These are phyloP conservation scores for Cenchrus purpureus DNA, from an alignment of 176 grass and related monocot species.

Conservation along the genomic window DNA sequence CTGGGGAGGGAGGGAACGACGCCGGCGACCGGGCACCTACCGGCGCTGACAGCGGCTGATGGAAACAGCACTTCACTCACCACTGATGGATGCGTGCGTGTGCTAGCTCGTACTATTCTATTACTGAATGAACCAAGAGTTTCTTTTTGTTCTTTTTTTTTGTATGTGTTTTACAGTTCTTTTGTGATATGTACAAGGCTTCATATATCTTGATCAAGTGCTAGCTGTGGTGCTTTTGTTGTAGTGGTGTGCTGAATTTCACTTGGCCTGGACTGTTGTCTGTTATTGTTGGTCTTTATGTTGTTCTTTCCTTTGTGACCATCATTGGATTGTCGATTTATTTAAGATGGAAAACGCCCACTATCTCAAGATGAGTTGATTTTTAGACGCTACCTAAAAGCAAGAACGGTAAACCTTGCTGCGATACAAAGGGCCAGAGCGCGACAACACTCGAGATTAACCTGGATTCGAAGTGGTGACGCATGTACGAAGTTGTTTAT, in stretches of 20 bases:
- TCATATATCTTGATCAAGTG: background rate
- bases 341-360: background rate
- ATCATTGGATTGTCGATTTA: background rate
- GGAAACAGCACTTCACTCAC: background rate
- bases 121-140: background rate
- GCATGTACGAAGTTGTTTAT: too few species aligned
- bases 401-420: too few species aligned
- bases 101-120: too few species aligned
- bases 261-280: too few species aligned
- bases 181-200: background rate
- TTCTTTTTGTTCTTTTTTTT: background rate
- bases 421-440: too few species aligned
- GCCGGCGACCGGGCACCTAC: constrained; percentile 21
- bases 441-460: too few species aligned
- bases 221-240: background rate
- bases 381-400: too few species aligned
- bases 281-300: too few species aligned
- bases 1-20: background rate
- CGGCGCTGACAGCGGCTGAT: background rate
- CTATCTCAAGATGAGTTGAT: too few species aligned
- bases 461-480: too few species aligned
- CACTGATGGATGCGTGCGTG: background rate
- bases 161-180: background rate
- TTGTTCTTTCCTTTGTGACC: background rate
- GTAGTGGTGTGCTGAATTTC: background rate